Conservation (phyloP, 139 green algal genomes). For the Chlorella sorokiniana region DNA sequence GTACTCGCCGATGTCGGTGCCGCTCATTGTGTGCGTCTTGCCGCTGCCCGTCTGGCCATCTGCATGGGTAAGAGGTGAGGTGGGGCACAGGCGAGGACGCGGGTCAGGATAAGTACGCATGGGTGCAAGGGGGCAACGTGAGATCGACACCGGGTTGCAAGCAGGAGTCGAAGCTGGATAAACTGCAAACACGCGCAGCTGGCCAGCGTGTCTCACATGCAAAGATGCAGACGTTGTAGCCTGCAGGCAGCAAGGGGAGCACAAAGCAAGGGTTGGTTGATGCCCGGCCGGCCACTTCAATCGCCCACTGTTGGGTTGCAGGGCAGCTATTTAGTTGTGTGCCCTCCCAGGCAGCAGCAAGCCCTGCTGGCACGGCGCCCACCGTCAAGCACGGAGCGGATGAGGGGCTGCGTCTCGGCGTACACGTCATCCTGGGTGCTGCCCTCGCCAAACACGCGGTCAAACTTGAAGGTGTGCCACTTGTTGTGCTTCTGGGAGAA, state of each 20-base stretch:
- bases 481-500: slow-evolving; percentile 43
- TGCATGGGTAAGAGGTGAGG: not conserved
- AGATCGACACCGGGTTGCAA: no score
- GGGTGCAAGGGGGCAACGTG: no score
- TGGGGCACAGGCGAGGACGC: not conserved
- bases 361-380: slow-evolving; percentile 31
- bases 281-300: not conserved
- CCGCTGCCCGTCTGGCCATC: slow-evolving; percentile 79
- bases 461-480: slow-evolving; percentile 61
- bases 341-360: not conserved
- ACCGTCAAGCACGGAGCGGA: slow-evolving; percentile 91
- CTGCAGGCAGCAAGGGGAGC: slow-evolving; percentile 46
- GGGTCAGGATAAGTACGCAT: not conserved
- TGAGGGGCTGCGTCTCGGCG: slow-evolving; percentile 82
- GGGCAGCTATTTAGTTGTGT: not conserved
- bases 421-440: slow-evolving; percentile 84
- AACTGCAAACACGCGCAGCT: not conserved
- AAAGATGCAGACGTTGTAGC: slow-evolving; percentile 94
- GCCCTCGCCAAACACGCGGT: slow-evolving; percentile 78
- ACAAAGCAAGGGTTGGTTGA: not conserved
- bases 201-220: slow-evolving; percentile 47
- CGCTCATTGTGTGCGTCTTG: slow-evolving; percentile 91
- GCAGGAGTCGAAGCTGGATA: not conserved
- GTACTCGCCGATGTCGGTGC: slow-evolving; percentile 60
- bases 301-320: not conserved